A percentile compares a stretch with the other conserved stretches of the same genome.
These are phyloP conservation scores for Pistacia atlantica DNA, from an alignment of 345 rosid genomes.

Conservation along the genomic window DNA sequence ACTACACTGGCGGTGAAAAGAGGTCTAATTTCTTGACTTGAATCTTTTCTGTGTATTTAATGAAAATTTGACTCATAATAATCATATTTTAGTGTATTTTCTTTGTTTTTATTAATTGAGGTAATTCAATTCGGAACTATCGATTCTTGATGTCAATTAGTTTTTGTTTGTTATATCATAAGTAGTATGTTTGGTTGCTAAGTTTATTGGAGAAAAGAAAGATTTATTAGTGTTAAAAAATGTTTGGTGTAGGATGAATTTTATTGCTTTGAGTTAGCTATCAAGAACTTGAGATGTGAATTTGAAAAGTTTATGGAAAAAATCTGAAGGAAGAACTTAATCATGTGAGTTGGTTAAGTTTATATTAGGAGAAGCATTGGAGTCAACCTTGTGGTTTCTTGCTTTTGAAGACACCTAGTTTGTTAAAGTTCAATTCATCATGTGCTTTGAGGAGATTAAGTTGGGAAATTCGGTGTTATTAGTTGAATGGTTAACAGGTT, in stretches of 20 bases:
- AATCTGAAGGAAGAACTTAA: not conserved
- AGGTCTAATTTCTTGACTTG: constrained; percentile 47
- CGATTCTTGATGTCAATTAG: not conserved
- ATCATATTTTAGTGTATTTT: not conserved
- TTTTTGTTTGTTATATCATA: not conserved
- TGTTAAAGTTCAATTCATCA: not conserved
- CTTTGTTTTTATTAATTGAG: no score
- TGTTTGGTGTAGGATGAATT: not conserved
- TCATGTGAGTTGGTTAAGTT: not conserved
- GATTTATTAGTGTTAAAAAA: not conserved
- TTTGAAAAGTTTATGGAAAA: not conserved
- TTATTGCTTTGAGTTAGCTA: not conserved
- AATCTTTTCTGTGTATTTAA: not conserved
- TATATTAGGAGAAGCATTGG: not conserved
- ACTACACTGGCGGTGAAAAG: constrained; percentile 94
- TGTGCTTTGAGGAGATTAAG: not conserved
- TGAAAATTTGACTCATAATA: not conserved
- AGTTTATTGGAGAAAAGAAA: not conserved
- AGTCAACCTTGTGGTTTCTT: not conserved
- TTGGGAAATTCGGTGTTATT: not conserved
- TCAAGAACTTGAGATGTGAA: not conserved
- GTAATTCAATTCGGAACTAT: not conserved
- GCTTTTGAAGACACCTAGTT: not conserved
- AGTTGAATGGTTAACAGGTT: not conserved
- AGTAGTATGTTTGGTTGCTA: not conserved